These are phyloP conservation scores for Opeltia flavorubescens DNA, from an alignment of 495 filamentous ascomycete species.

Conservation along the genomic window DNA sequence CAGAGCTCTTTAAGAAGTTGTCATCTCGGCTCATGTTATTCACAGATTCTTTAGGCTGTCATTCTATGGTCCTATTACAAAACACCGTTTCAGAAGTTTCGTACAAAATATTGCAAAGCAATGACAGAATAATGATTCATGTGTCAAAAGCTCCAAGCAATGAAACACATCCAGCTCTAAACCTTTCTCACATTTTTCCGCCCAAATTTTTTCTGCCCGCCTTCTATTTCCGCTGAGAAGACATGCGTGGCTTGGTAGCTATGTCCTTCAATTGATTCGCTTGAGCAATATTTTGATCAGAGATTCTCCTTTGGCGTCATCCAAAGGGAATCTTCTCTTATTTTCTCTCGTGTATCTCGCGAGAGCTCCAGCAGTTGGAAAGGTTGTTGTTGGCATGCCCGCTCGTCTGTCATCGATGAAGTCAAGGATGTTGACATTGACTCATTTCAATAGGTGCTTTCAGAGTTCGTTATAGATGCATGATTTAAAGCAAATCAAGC, in stretches of 20 bases:
- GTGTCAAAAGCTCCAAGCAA: no score
- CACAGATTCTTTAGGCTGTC: no score
- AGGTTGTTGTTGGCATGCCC: slow-evolving; percentile 17
- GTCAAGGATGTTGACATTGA: slow-evolving; percentile 39
- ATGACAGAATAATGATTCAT: no score
- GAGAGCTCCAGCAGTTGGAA: slow-evolving; percentile 21
- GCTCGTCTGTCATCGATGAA: slow-evolving; percentile 30
- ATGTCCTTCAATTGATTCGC: neutral
- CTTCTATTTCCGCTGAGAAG: neutral
- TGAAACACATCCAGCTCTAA: neutral
- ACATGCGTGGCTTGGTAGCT: neutral
- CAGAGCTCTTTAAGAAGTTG: no score
- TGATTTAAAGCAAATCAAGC: slow-evolving; percentile 26
- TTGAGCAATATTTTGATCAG: neutral
- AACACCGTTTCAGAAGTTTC: no score
- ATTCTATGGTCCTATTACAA: no score
- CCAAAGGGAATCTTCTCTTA: slow-evolving; percentile 19
- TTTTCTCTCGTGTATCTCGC: slow-evolving; percentile 23
- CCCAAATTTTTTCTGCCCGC: neutral
- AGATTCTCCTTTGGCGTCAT: neutral
- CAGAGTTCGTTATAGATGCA: slow-evolving; percentile 7
- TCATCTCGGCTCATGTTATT: no score
- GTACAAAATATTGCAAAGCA: no score
- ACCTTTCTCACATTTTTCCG: neutral
- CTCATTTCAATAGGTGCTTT: slow-evolving; percentile 13